Base-by-base conservation (phyloP, 2,329 filamentous ascomycete species). In the Knufia fluminis region DNA sequence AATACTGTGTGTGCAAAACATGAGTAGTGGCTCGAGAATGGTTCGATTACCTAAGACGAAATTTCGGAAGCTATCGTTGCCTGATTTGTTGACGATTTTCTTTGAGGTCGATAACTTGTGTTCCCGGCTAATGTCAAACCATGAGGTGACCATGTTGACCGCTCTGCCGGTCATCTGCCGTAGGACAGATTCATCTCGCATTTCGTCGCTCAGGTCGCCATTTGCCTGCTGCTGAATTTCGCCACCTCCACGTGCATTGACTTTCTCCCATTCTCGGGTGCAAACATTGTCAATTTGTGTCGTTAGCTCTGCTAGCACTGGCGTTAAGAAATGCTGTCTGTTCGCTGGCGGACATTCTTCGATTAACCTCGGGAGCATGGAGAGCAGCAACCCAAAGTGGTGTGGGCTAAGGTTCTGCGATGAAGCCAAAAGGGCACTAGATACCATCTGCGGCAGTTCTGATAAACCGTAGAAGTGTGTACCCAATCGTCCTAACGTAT, bases 101-200 rank as follows among this genome's bases (percentile, higher is more conserved):
- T 58, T 58, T 42, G 40, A 52, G 33, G 49, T 55, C 50, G 32
- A 57, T 32, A 54, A 59, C 61, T 72, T 83, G 80, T 82, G 64
- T 68, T 74, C 69, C 74, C 72, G 70, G 51, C 74, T 72, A 12
- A 89, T 86, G 63, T 94, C 90, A 19, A 98, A 74, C 59, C 97
- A 82, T 57, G 88, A 86, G 6, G 88, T 87, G 54, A 96, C 85
- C 76, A 97, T 88, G 59, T 92, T 83, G 24, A 96, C 88, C 1
- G 90, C 87, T 2, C 88, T 88, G 66, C 94, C 92, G 0, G 91
- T 96, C 44, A 97, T 76, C 64, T 96, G 89, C 17, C 92, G 81
- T 40, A 98, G 71, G 24, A 98, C 94, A 62, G 91, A 97, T 66
- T 98, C 92, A 4, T 87, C 83, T 68, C 96, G 95, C 92, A 98